These are phyloP conservation scores for Chaetomium sp. DNA, from an alignment of 2,329 filamentous ascomycete genomes.

Conservation along the genomic window DNA sequence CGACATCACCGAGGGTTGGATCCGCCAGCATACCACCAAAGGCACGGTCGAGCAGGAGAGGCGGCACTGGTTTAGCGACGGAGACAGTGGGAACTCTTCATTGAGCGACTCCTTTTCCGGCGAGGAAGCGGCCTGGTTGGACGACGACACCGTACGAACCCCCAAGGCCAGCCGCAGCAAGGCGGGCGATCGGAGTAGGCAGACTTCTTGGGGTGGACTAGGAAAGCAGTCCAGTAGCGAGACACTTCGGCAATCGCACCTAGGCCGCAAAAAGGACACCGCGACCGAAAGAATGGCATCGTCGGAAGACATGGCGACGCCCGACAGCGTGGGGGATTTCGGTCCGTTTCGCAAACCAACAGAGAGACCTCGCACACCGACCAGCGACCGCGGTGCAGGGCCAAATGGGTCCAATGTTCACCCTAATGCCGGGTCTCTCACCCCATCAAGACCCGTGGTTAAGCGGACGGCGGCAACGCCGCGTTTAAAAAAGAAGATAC, in stretches of 20 bases:
- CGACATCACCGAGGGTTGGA: constrained; percentile 81
- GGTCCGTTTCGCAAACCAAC: constrained; percentile 6
- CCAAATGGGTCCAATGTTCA: constrained; percentile 37
- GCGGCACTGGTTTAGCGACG: constrained; percentile 83
- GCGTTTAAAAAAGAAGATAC: constrained; percentile 69
- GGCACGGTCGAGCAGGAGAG: constrained; percentile 66
- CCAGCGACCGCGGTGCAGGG: constrained; percentile 38
- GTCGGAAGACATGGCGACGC: constrained; percentile 30
- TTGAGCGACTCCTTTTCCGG: constrained; percentile 65
- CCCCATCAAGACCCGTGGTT: constrained; percentile 37
- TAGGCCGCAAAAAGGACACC: constrained; percentile 32
- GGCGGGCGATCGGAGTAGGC: constrained; percentile 34
- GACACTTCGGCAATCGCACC: constrained; percentile 51
- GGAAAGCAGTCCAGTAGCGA: constrained; percentile 58
- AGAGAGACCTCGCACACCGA: constrained; percentile 39
- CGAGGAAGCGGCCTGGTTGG: constrained; percentile 51
- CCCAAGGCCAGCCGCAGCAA: constrained; percentile 47
- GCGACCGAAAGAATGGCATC: constrained; percentile 35
- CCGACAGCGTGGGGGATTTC: constrained; percentile 29
- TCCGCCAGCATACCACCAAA: constrained; percentile 77
- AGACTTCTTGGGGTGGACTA: constrained; percentile 44
- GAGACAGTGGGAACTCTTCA: constrained; percentile 74
- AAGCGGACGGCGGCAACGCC: constrained; percentile 51
- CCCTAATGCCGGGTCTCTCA: constrained; percentile 29
- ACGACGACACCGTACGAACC: constrained; percentile 52